Conservation (phyloP, 2,329 filamentous ascomycete genomes). For the Plenodomus biglobosus region DNA sequence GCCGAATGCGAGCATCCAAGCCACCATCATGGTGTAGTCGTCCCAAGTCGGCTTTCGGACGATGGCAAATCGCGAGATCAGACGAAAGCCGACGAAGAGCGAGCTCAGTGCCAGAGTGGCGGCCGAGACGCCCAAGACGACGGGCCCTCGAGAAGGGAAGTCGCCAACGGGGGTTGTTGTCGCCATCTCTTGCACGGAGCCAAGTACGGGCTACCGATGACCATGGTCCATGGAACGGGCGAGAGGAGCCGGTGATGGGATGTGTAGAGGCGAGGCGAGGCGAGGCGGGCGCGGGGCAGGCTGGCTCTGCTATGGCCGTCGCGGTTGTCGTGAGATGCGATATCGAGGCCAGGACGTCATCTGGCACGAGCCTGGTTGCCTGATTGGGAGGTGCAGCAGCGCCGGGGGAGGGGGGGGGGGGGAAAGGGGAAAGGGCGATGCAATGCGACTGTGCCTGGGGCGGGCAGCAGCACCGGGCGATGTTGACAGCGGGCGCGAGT, state of each 20-base stretch:
- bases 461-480: neutral
- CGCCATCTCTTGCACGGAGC: slow-evolving; percentile 30
- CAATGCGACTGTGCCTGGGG: neutral
- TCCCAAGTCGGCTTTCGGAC: slow-evolving; percentile 72
- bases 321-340: slow-evolving; percentile 23
- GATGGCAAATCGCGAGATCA: slow-evolving; percentile 72
- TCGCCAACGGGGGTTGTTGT: slow-evolving; percentile 16
- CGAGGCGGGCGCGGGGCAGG: neutral
- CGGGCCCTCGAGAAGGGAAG: slow-evolving; percentile 33
- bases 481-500: neutral
- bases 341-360: slow-evolving; percentile 21
- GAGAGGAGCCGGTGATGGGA: neutral
- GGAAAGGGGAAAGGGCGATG: neutral
- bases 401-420: neutral
- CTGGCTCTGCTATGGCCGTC: slow-evolving; percentile 27
- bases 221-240: slow-evolving; percentile 10
- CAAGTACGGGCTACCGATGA: slow-evolving; percentile 10
- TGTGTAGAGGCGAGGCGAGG: neutral
- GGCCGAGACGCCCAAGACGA: slow-evolving; percentile 70
- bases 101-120: slow-evolving; percentile 69
- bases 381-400: neutral
- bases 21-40: slow-evolving; percentile 77
- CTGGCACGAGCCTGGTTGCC: slow-evolving; percentile 5
- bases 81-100: slow-evolving; percentile 72
- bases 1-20: slow-evolving; percentile 73